phyloP scores from a whole-genome alignment of 2,329 filamentous ascomycete genomes.

The Raffaelea albimanens region DNA sequence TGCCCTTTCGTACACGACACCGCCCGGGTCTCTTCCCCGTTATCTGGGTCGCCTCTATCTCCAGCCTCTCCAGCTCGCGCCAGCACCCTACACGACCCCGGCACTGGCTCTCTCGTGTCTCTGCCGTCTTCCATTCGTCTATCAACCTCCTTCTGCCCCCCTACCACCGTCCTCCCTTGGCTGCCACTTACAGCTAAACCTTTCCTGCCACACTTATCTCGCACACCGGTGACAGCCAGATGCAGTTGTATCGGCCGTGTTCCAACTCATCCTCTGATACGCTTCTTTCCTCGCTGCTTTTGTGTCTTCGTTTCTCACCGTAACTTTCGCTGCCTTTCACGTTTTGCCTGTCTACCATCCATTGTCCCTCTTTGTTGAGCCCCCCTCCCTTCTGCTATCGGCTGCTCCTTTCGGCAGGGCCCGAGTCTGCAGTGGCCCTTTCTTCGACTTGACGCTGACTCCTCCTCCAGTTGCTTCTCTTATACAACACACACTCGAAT shows the following conservation, averaged over 20 bases:
- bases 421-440: background rate
- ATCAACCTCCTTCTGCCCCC: background rate
- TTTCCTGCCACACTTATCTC: background rate
- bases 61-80: background rate
- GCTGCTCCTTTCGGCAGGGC: background rate
- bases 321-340: background rate
- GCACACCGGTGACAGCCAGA: background rate
- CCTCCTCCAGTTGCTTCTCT: background rate
- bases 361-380: no score
- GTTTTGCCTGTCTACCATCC: background rate
- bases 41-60: background rate
- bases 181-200: background rate
- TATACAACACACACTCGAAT: no score
- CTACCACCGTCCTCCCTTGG: background rate
- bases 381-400: background rate
- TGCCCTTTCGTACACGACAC: background rate
- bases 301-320: background rate
- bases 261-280: background rate
- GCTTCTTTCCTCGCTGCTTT: background rate
- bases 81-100: no score
- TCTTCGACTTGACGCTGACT: background rate
- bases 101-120: background rate
- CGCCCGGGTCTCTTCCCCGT: background rate
- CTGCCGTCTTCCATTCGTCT: background rate
- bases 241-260: background rate